Evolutionary conservation across 2,329 filamentous ascomycete genomes (phyloP).

Genomic region (Orbilia brochopaga): DNA sequence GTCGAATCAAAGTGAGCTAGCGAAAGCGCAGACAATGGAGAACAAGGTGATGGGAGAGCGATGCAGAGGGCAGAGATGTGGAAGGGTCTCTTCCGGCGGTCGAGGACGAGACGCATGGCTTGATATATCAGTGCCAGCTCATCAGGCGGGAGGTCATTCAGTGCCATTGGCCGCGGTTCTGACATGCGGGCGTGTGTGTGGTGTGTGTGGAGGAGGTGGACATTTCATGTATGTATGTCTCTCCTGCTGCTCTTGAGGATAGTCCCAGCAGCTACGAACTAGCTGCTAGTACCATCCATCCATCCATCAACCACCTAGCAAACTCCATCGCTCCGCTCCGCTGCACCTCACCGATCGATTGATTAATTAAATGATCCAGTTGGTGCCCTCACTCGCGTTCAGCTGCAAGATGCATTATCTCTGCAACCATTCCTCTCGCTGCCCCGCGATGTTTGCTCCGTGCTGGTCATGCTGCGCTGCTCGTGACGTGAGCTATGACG

Average conservation of each 20-base stretch:
- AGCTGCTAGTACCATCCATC: constrained; percentile 12
- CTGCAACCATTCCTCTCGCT: background rate
- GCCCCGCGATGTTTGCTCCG: background rate
- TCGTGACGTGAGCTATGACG: background rate
- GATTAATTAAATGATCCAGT: background rate
- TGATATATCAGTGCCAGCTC: constrained; percentile 50
- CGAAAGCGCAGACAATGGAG: constrained; percentile 14
- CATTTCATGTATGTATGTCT: constrained; percentile 35
- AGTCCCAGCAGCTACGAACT: too few relatives aligned
- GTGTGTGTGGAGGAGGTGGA: constrained; percentile 11
- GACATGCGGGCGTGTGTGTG: background rate
- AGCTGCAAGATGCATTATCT: background rate
- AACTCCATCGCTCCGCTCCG: background rate
- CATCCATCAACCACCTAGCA: background rate
- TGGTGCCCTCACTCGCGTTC: background rate
- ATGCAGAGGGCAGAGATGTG: constrained; percentile 26
- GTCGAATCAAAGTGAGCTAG: constrained; percentile 9
- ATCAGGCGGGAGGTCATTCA: constrained; percentile 30
- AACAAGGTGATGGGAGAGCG: constrained; percentile 1
- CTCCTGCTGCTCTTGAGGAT: constrained; percentile 44
- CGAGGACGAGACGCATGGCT: constrained; percentile 15
- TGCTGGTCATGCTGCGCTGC: background rate
- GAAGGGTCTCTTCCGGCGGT: constrained; percentile 19
- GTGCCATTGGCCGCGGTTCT: constrained; percentile 10
- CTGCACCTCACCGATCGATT: constrained; percentile 2